Evolutionary conservation across 345 rosid genomes (phyloP), one percentile per base, ranked within the genome.

Genomic region (Anacardium occidentale): DNA sequence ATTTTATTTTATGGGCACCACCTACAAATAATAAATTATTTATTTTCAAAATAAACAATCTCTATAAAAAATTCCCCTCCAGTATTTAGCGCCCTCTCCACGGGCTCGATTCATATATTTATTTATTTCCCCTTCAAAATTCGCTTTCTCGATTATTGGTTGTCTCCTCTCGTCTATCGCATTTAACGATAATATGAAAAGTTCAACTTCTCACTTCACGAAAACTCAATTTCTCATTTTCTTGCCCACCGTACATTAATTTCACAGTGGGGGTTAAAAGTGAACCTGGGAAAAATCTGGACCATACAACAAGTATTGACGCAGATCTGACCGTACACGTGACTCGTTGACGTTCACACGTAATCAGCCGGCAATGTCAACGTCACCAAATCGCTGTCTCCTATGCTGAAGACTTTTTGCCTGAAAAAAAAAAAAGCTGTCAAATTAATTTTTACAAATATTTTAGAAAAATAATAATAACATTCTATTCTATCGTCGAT

Each of bases 321-420:
- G 61, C 6, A 25, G 40, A 69, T 73, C 73, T 24, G 18, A 62
- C 64, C 80, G 77, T 66, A 78, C 86, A 82, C 81, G 83, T 79
- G 58, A 62, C 47, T 34, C n/a, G 22, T 13, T 69, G 47, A 26
- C 70, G 64, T 56, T 68, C 52, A 50, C 71, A 77, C 77, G 80
- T 76, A 73, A 70, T 70, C 62, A 74, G 70, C 29, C 57, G 76
- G 70, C 29, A 0, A 3, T 48, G 79, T 76, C 58, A 83, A 75
- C 81, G 84, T 82, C 84, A 81, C 68, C 81, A 79, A 72, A 89
- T 91, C 88, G 83, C 80, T 82, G 86, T 84, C 93, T 75, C 73
- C 77, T 73, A 54, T 53, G 52, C 40, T 61, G 2, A 22, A 15
- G 45, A 26, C 51, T 25, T 29, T 61, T 47, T 13, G 5, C 53